phyloP scores from a whole-genome alignment of 139 green algal genomes.

The Tetradesmus lagerheimii region DNA sequence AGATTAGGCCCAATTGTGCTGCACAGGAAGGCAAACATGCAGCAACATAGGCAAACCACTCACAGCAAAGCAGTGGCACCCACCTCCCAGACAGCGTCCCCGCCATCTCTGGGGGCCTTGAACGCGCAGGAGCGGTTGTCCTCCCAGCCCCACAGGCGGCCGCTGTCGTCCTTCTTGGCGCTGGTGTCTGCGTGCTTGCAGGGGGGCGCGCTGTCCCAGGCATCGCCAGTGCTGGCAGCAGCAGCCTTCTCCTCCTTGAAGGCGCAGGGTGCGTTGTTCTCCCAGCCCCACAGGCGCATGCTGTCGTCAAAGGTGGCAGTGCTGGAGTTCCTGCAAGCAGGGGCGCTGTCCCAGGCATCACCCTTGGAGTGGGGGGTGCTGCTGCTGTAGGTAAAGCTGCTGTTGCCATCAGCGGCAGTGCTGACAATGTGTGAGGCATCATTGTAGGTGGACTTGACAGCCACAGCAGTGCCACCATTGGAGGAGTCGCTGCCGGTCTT shows the following conservation, averaged over 20 bases:
- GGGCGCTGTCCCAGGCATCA: neutral
- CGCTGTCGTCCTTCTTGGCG: neutral
- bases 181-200: neutral
- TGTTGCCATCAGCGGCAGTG: neutral
- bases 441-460: neutral
- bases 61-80: neutral
- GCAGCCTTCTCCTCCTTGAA: constrained; percentile 26
- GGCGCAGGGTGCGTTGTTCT: constrained; percentile 31
- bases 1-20: too few relatives aligned
- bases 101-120: neutral
- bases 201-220: neutral
- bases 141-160: constrained; percentile 31
- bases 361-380: neutral
- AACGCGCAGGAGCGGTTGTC: neutral
- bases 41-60: too few relatives aligned
- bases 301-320: constrained; percentile 6
- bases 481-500: neutral
- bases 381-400: neutral
- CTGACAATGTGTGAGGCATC: neutral
- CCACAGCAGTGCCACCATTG: neutral
- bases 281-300: constrained; percentile 31
- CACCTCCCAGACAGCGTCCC: neutral
- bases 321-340: neutral
- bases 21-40: too few relatives aligned
- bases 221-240: neutral